Evolutionary conservation across 495 filamentous ascomycete species (phyloP).

Genomic region (Penicillium bialowiezense): DNA sequence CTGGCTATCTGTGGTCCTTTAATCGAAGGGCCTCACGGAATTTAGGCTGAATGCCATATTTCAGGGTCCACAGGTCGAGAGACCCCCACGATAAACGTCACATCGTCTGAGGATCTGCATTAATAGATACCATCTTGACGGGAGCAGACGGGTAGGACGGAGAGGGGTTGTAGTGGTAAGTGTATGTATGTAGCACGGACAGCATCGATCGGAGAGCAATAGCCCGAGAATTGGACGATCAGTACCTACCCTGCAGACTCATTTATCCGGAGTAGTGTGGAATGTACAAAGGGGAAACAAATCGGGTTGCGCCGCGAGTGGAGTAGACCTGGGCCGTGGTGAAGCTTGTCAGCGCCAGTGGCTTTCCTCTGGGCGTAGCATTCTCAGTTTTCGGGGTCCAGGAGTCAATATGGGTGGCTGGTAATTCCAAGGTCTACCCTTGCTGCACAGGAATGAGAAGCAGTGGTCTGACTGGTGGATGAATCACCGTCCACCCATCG

Average conservation of each 20-base stretch:
- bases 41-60: background rate
- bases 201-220: slow-evolving; percentile 1
- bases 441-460: too few relatives aligned
- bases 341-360: background rate
- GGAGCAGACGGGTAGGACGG: background rate
- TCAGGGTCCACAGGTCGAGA: background rate
- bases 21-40: background rate
- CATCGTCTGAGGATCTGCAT: slow-evolving; percentile 3
- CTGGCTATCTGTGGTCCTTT: background rate
- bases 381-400: too few relatives aligned
- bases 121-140: background rate
- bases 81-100: background rate
- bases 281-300: background rate
- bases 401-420: too few relatives aligned
- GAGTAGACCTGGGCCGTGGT: background rate
- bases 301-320: background rate
- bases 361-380: background rate
- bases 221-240: background rate
- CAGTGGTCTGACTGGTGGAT: too few relatives aligned
- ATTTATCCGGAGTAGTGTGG: background rate
- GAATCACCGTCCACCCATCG: too few relatives aligned
- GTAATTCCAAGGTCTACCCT: too few relatives aligned
- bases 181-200: background rate
- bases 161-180: background rate
- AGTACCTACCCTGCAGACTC: background rate